Base-by-base conservation (phyloP, 2,329 filamentous ascomycete species). In the Chrysosporium keratinophilum region DNA sequence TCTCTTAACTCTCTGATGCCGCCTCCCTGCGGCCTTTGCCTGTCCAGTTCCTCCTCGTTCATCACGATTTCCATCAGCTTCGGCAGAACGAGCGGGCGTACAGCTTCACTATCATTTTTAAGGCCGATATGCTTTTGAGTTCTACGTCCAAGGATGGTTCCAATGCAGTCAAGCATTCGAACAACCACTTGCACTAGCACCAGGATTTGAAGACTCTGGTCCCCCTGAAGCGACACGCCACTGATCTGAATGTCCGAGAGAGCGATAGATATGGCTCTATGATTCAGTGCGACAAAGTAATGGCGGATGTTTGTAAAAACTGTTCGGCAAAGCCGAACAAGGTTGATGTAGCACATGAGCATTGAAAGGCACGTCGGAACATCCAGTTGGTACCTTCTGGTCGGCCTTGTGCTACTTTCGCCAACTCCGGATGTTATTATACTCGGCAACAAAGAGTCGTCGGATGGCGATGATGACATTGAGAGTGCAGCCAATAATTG, bases 201-300 rank as follows among this genome's bases (percentile, higher is more conserved):
- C 17, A 52, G 41, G 37, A 52, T 52, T 15, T 52, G 50, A 39
- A 52, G 50, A 31, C 39, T 45, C 33, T 52, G 50, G 23, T 52
- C 50, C 7, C 50, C 50, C 28, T 52, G 50, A 7, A 52, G 42
- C 19, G 42, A 52, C 10, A 52, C 50, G 37, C 50, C 50, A 31
- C 50, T 45, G 33, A 52, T 52, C 15, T 45, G 50, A 10, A 52
- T 52, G 31, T 44, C 50, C 11, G 50, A 52, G 39, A 52, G 50
- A 9, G 50, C 50, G 41, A 28, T 45, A 10, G 50, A 52, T 44
- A 52, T 40, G 12, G 50, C 42, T 17, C 41, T 52, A 31, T 52
- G 40, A 45, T 52, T 39, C 10, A 45, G 34, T 44, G 50, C 50
- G 23, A 52, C 39, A 15, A 52, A 41, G 10, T 33, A 52, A 17